Conservation (phyloP, 352 stramenopile species). For the Pythium brassicae region DNA sequence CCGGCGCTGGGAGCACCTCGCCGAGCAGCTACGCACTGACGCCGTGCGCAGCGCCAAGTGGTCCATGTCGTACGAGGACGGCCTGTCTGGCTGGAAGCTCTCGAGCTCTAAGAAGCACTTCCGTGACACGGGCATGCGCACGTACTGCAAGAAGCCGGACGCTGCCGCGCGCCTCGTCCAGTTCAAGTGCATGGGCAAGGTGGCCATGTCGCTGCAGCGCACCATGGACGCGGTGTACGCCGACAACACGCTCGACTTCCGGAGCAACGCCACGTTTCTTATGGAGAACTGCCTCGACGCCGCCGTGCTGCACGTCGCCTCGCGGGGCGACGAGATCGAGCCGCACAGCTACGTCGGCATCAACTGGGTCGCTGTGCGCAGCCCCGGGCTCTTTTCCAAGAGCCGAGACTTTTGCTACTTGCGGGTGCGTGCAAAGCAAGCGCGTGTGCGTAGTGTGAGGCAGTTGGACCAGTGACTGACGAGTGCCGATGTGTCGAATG, state of each 20-base stretch:
- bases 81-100: slow-evolving; percentile 57
- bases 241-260: slow-evolving; percentile 55
- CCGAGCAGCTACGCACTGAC: slow-evolving; percentile 30
- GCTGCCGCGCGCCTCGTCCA: slow-evolving; percentile 34
- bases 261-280: slow-evolving; percentile 48
- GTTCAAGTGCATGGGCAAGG: slow-evolving; percentile 64
- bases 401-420: slow-evolving; percentile 61
- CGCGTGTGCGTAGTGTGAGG: neutral
- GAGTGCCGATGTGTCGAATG: too few species aligned
- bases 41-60: slow-evolving; percentile 38
- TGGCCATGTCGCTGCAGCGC: slow-evolving; percentile 37
- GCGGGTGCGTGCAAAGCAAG: slow-evolving; percentile 16
- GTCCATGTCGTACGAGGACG: slow-evolving; percentile 61
- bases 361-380: slow-evolving; percentile 52
- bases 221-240: slow-evolving; percentile 55
- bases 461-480: too few species aligned
- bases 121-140: slow-evolving; percentile 56
- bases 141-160: slow-evolving; percentile 40
- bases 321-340: slow-evolving; percentile 28
- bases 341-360: slow-evolving; percentile 62
- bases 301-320: slow-evolving; percentile 49
- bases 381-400: slow-evolving; percentile 46
- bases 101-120: slow-evolving; percentile 66
- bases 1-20: slow-evolving; percentile 24
- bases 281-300: slow-evolving; percentile 57